phyloP scores from a whole-genome alignment of 805 yeast species.

The Lipomyces orientalis region DNA sequence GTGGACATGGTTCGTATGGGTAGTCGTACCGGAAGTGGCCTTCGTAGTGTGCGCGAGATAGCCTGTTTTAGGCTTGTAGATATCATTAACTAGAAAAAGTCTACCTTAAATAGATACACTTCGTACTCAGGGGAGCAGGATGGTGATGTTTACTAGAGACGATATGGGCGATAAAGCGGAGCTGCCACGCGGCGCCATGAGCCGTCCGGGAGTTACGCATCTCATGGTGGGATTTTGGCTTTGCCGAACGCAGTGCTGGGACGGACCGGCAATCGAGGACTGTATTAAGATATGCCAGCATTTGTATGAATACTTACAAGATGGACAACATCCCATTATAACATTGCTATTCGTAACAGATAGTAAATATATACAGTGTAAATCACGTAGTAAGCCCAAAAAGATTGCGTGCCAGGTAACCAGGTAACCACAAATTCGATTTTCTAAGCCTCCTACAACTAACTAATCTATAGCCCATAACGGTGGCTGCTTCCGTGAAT shows the following conservation, averaged over 20 bases:
- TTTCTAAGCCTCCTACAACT: background rate
- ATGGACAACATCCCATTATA: background rate
- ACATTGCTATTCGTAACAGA: background rate
- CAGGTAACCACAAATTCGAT: background rate
- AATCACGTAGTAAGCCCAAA: slow-evolving; percentile 10
- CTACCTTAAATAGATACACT: background rate
- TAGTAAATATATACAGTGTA: background rate
- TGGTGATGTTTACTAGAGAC: background rate
- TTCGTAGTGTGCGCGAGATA: slow-evolving; percentile 1
- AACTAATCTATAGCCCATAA: background rate
- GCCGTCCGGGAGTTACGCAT: no score
- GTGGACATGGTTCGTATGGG: slow-evolving; percentile 17
- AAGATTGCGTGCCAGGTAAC: background rate
- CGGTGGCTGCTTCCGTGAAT: background rate
- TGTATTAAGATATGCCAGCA: no score
- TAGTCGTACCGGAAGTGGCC: background rate
- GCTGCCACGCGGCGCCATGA: background rate
- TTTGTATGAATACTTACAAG: background rate
- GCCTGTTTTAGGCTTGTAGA: background rate
- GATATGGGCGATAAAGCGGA: background rate
- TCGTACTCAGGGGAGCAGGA: no score
- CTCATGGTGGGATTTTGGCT: background rate
- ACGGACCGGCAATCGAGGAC: no score
- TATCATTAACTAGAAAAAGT: background rate
- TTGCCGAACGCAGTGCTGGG: no score